Conservation (phyloP, 2,329 filamentous ascomycete species). For the Tolypocladium tundrense region DNA sequence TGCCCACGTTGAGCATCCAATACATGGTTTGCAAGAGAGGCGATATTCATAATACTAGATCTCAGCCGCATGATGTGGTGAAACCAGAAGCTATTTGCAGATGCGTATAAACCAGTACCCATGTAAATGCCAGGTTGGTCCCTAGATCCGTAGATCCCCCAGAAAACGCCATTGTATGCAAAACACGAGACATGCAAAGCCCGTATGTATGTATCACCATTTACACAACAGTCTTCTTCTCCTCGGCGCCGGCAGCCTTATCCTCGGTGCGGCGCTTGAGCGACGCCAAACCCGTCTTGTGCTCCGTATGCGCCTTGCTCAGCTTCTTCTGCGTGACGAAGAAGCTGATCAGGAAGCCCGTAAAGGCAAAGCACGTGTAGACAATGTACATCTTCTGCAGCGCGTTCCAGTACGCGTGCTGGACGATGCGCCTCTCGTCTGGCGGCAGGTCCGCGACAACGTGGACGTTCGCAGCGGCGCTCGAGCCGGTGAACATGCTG, state of each 20-base stretch:
- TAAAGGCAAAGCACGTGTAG: slow-evolving; percentile 37
- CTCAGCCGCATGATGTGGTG: too few species aligned
- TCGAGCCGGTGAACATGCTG: slow-evolving; percentile 42
- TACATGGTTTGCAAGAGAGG: too few species aligned
- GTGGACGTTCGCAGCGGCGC: slow-evolving; percentile 50
- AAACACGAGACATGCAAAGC: too few species aligned
- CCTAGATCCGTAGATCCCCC: too few species aligned
- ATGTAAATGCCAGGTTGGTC: too few species aligned
- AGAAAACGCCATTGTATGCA: too few species aligned
- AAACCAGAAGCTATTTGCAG: too few species aligned
- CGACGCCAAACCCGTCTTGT: slow-evolving; percentile 45
- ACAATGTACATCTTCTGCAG: slow-evolving; percentile 48
- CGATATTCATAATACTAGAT: too few species aligned
- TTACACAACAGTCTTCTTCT: slow-evolving; percentile 4
- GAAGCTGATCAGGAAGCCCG: slow-evolving; percentile 36
- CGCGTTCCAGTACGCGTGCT: slow-evolving; percentile 36
- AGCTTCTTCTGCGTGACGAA: slow-evolving; percentile 39
- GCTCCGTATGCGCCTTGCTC: slow-evolving; percentile 45
- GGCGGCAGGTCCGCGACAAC: slow-evolving; percentile 42
- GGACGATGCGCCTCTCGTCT: slow-evolving; percentile 30
- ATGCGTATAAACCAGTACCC: too few species aligned
- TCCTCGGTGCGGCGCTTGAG: slow-evolving; percentile 21
- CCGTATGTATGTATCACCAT: not conserved
- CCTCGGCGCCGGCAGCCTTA: slow-evolving; percentile 1
- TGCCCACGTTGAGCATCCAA: too few species aligned